Evolutionary conservation across 1,284 basidiomycete species (phyloP), one percentile per base, ranked within the genome.

Genomic region (Tilletia horrida): DNA sequence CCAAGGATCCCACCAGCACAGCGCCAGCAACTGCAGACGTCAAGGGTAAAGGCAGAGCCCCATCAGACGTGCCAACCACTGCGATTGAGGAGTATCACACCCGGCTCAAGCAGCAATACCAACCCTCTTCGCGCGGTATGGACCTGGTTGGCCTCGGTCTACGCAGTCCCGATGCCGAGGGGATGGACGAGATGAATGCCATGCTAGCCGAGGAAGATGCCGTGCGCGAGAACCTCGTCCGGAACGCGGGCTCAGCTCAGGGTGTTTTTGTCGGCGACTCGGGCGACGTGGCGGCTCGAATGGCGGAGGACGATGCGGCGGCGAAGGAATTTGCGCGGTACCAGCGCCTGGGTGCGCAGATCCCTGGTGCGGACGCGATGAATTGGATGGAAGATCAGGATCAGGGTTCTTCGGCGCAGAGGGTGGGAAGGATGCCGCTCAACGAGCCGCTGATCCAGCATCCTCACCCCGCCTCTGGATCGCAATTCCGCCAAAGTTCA

Each of bases 181-280:
- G 27, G 27, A 59, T 59, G 55, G 29, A 8, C 14, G 55, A 59
- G 55, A 59, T 59, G 61, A 40, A 76, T 29, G 79, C 76, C 29
- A 63, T 78, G 21, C 71, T 77, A 70, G 78, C 77, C 14, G 81
- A 84, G 66, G 82, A 82, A 35, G 73, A 77, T 62, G 74, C 69
- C 6, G 65, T 72, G 48, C 74, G 72, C 40, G 71, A 71, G 29
- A 69, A 69, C 8, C 73, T 75, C 50, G 11, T 11, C 35, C 4
- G 11, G 35, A 65, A 71, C 25, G 69, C 70, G 6, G 61, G 18
- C 8, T 16, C n/a, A 14, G 18, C n/a, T 4, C 69, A 70, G 69
- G 67, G 61, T n/a, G 68, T 68, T 0, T 80, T 80, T 45, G 63
- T 75, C 0, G 79, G 78, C 11, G 78, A 81, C 61, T 73, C 74